Evolutionary conservation across 2,329 filamentous ascomycete species (phyloP).

Genomic region (Fusarium sp.): DNA sequence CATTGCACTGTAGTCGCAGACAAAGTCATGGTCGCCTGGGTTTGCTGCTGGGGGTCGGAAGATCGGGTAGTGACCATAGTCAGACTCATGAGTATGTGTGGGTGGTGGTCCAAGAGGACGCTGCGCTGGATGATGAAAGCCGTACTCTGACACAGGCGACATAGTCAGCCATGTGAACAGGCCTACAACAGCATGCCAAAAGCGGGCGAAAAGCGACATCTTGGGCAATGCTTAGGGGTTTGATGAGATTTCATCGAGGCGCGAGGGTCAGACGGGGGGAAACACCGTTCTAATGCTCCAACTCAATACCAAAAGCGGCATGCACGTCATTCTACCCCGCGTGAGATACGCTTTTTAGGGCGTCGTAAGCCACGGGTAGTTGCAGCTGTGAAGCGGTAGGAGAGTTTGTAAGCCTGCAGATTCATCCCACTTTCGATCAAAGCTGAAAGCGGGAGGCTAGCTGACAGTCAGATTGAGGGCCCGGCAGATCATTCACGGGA

Average conservation of each 20-base stretch:
- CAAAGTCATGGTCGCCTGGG: constrained; percentile 30
- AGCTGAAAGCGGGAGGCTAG: constrained; percentile 7
- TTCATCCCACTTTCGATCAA: neutral
- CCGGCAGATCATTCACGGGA: neutral
- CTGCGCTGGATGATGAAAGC: constrained; percentile 10
- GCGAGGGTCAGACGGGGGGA: neutral
- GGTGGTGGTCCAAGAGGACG: constrained; percentile 20
- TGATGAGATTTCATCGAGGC: neutral
- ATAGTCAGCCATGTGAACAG: constrained; percentile 36
- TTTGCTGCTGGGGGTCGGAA: constrained; percentile 25
- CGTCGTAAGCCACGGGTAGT: neutral
- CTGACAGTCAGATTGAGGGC: neutral
- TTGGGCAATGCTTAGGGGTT: neutral
- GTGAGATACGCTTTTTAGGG: neutral
- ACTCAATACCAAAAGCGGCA: neutral
- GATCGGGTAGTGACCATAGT: constrained; percentile 8
- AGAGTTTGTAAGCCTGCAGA: neutral
- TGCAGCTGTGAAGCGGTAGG: neutral
- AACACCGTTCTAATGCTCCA: neutral
- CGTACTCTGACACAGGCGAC: constrained; percentile 22
- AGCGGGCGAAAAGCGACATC: constrained; percentile 31
- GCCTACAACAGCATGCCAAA: constrained; percentile 35
- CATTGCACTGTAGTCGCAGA: constrained; percentile 44
- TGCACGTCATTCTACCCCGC: neutral
- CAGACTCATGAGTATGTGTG: neutral